Conservation (phyloP, 2,329 filamentous ascomycete species). For the Epichloe uncinata region DNA sequence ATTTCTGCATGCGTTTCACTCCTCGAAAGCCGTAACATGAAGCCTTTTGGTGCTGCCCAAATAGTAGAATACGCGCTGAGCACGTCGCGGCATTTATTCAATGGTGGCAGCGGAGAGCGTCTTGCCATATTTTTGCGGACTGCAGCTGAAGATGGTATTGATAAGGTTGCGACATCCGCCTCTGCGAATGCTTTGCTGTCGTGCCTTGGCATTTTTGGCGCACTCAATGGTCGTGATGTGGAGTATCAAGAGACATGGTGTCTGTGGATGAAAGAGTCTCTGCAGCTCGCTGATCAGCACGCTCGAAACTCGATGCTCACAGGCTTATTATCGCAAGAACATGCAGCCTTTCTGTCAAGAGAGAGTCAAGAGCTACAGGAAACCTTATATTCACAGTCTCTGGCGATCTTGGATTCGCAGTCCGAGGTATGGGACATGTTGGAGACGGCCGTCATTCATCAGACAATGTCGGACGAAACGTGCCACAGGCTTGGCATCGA, state of each 20-base stretch:
- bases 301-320: slow-evolving; percentile 22
- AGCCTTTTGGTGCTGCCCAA: slow-evolving; percentile 41
- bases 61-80: slow-evolving; percentile 27
- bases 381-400: slow-evolving; percentile 28
- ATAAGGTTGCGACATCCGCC: slow-evolving; percentile 50
- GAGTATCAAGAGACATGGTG: slow-evolving; percentile 32
- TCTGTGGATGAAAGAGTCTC: slow-evolving; percentile 27
- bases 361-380: slow-evolving; percentile 30
- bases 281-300: slow-evolving; percentile 17
- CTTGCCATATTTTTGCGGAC: slow-evolving; percentile 30
- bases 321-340: slow-evolving; percentile 32
- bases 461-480: slow-evolving; percentile 24
- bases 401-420: slow-evolving; percentile 23
- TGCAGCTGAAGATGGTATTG: slow-evolving; percentile 43
- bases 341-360: slow-evolving; percentile 26
- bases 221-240: slow-evolving; percentile 23
- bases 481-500: slow-evolving; percentile 21
- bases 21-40: slow-evolving; percentile 38
- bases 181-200: slow-evolving; percentile 55
- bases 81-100: slow-evolving; percentile 29
- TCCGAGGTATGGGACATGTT: slow-evolving; percentile 31
- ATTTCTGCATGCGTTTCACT: slow-evolving; percentile 26
- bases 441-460: slow-evolving; percentile 31
- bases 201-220: slow-evolving; percentile 45
- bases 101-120: slow-evolving; percentile 14